Evolutionary conservation across 306 rosid genomes (phyloP).

Genomic region (Prunus kanzakura): DNA sequence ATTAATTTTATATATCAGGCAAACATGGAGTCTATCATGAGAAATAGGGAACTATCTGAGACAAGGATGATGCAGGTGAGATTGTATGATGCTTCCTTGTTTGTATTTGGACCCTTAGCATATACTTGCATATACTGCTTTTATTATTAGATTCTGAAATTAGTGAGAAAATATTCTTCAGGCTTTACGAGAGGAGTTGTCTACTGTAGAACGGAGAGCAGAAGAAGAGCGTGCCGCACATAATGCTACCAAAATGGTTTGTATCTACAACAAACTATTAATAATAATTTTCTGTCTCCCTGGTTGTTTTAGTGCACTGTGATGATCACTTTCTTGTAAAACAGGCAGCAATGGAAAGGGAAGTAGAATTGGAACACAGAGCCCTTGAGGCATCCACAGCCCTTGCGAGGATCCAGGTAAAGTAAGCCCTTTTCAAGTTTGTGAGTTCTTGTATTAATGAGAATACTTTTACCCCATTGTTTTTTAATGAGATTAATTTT

Average conservation of each 20-base stretch:
- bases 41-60: conserved; percentile 87
- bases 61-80: conserved; percentile 99
- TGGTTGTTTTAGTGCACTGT: conserved; percentile 21
- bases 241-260: conserved; percentile 88
- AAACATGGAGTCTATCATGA: conserved; percentile 88
- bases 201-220: conserved; percentile 91
- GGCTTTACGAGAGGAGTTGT: conserved; percentile 95
- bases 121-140: conserved; percentile 13
- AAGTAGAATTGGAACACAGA: conserved; percentile 97
- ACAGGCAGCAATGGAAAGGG: conserved; percentile 98
- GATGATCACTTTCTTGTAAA: conserved; percentile 28
- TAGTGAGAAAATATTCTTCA: conserved; percentile 18
- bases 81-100: conserved; percentile 22
- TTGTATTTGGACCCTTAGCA: conserved; percentile 18
- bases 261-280: conserved; percentile 14
- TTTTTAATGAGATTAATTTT: not conserved
- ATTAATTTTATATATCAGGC: conserved; percentile 50
- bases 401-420: conserved; percentile 95
- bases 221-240: conserved; percentile 96
- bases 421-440: conserved; percentile 25
- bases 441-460: conserved; percentile 5
- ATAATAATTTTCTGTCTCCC: conserved; percentile 1
- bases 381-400: conserved; percentile 89
- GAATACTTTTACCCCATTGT: not conserved
- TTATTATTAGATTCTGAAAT: conserved; percentile 17